Percentiles rank a stretch among this genome's conserved stretches.
Evolutionary conservation across 108 stramenopile genomes (phyloP).

Genomic region (Cyclotella kingstonii): DNA sequence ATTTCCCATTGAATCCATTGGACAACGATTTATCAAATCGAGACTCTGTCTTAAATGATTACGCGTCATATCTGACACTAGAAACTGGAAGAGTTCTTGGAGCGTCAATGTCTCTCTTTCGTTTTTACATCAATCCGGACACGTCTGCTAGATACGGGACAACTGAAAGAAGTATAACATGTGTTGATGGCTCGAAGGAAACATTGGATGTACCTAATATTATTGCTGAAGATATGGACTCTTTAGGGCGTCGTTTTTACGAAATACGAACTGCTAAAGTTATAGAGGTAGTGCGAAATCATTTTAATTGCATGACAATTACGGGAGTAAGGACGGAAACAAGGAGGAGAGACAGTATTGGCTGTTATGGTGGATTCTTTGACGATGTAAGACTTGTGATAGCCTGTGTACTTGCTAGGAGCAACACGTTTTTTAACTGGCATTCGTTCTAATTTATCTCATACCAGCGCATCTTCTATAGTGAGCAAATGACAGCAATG

Average conservation of each 20-base stretch:
- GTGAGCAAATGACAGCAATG: slow-evolving; percentile 39
- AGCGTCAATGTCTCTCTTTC: slow-evolving; percentile 34
- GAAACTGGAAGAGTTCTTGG: slow-evolving; percentile 41
- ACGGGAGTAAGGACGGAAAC: slow-evolving; percentile 70
- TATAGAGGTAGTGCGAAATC: slow-evolving; percentile 69
- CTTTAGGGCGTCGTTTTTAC: slow-evolving; percentile 16
- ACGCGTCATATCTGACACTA: slow-evolving; percentile 23
- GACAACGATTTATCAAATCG: slow-evolving; percentile 4
- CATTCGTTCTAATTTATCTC: background rate
- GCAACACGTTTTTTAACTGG: background rate
- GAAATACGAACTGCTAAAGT: slow-evolving; percentile 79
- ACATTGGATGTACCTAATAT: slow-evolving; percentile 32
- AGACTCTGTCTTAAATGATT: slow-evolving; percentile 8
- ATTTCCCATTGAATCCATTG: slow-evolving; percentile 9
- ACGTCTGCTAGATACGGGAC: slow-evolving; percentile 23
- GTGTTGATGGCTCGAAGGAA: slow-evolving; percentile 39
- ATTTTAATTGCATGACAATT: slow-evolving; percentile 75
- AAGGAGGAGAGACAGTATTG: slow-evolving; percentile 8
- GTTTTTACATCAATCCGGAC: slow-evolving; percentile 31
- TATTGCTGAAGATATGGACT: slow-evolving; percentile 16
- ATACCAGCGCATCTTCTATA: slow-evolving; percentile 34
- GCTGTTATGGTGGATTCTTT: slow-evolving; percentile 41
- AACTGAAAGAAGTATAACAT: slow-evolving; percentile 17
- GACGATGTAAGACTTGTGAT: slow-evolving; percentile 26
- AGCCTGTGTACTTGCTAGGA: background rate